Conservation (phyloP, 208 protist species). For the Strigomonas oncopelti region DNA sequence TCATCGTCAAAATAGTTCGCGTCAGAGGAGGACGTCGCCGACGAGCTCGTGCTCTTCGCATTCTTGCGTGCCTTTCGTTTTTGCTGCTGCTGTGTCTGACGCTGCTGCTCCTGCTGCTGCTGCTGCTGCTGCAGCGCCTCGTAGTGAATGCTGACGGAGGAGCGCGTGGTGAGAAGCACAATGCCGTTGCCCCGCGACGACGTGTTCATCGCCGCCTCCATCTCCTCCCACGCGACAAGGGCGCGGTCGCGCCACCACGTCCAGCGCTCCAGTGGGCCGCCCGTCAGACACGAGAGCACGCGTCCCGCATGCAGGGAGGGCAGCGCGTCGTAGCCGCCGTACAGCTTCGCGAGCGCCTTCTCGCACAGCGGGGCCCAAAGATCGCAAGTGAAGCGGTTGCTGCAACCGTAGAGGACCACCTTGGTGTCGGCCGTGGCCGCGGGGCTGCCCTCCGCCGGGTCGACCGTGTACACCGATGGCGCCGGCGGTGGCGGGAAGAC, state of each 20-base stretch:
- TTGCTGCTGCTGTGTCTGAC: neutral
- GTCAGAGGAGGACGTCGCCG: neutral
- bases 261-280: slow-evolving; percentile 62
- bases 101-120: neutral
- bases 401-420: slow-evolving; percentile 31
- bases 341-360: slow-evolving; percentile 76
- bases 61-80: too few relatives aligned
- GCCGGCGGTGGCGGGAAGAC: neutral
- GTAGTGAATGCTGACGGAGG: slow-evolving; percentile 13
- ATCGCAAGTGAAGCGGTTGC: slow-evolving; percentile 31
- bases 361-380: slow-evolving; percentile 70
- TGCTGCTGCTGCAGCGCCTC: neutral
- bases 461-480: neutral
- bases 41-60: neutral
- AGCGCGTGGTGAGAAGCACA: slow-evolving; percentile 42
- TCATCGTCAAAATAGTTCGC: neutral
- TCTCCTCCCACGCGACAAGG: slow-evolving; percentile 38
- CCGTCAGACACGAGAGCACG: slow-evolving; percentile 50
- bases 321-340: slow-evolving; percentile 45
- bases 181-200: slow-evolving; percentile 44
- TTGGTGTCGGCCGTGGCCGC: neutral
- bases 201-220: slow-evolving; percentile 46
- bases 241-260: slow-evolving; percentile 44
- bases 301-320: slow-evolving; percentile 18
- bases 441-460: neutral